phyloP scores from a whole-genome alignment of 257 asterid genomes.

The Rauvolfia tetraphylla region DNA sequence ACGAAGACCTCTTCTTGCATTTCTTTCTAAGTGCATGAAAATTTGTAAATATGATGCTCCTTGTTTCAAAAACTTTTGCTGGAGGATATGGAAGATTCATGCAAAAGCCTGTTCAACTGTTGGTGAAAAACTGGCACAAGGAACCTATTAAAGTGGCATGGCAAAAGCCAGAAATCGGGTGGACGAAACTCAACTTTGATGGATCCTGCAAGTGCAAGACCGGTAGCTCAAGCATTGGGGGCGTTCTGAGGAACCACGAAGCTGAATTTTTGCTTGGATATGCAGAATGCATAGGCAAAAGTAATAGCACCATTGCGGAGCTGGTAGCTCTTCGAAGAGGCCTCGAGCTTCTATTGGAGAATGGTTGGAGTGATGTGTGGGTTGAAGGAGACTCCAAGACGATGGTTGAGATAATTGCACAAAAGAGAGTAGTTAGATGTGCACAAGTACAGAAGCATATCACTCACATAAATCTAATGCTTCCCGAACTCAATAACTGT shows the following conservation, averaged over 20 bases:
- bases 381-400: slow-evolving; percentile 77
- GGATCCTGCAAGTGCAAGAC: slow-evolving; percentile 73
- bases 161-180: slow-evolving; percentile 57
- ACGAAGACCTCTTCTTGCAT: too few relatives aligned
- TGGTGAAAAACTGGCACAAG: slow-evolving; percentile 44
- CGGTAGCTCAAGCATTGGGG: slow-evolving; percentile 68
- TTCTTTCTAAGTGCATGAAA: neutral
- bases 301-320: slow-evolving; percentile 65
- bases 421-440: slow-evolving; percentile 37
- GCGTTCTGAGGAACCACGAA: slow-evolving; percentile 58
- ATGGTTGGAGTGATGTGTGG: slow-evolving; percentile 63
- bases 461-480: slow-evolving; percentile 35
- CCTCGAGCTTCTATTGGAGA: slow-evolving; percentile 56
- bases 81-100: slow-evolving; percentile 11
- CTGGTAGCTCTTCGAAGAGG: slow-evolving; percentile 61
- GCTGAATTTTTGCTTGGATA: slow-evolving; percentile 66
- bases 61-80: slow-evolving; percentile 30
- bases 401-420: slow-evolving; percentile 42
- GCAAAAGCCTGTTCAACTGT: slow-evolving; percentile 26
- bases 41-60: slow-evolving; percentile 18
- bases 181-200: slow-evolving; percentile 75
- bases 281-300: slow-evolving; percentile 57
- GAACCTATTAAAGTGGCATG: slow-evolving; percentile 41
- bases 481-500: slow-evolving; percentile 44
- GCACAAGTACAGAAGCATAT: slow-evolving; percentile 40